These are phyloP conservation scores for Malus sieversii DNA, from an alignment of 306 rosid species.

Conservation along the genomic window DNA sequence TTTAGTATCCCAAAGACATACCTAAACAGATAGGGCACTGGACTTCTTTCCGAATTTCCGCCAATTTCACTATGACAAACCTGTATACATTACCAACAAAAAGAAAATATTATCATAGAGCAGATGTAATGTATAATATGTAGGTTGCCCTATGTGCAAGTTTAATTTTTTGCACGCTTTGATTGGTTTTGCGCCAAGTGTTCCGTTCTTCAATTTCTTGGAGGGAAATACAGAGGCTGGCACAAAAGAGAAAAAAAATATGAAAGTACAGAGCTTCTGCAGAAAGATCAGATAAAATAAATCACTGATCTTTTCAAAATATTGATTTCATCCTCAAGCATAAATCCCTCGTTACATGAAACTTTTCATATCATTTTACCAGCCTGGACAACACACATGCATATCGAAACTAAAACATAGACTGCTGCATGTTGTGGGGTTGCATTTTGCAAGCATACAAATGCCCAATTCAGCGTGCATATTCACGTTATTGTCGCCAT, in stretches of 20 bases:
- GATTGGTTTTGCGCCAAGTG: too few species aligned
- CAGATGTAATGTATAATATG: not conserved
- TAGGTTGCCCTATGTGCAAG: not conserved
- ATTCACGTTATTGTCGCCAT: not conserved
- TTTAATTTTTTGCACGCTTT: not conserved
- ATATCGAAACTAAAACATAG: not conserved
- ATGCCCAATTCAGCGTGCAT: conserved; percentile 3
- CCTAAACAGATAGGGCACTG: conserved; percentile 89
- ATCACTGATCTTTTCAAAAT: not conserved
- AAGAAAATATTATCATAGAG: conserved; percentile 11
- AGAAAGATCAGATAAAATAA: not conserved
- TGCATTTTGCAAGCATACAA: not conserved
- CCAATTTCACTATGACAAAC: conserved; percentile 38
- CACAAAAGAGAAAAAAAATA: not conserved
- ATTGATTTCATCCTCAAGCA: not conserved
- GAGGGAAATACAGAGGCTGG: not conserved
- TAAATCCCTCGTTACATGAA: not conserved
- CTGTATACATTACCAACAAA: conserved; percentile 39
- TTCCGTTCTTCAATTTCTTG: not conserved
- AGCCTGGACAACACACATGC: not conserved
- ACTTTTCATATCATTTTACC: not conserved
- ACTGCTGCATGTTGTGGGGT: not conserved
- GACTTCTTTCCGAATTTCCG: conserved; percentile 64
- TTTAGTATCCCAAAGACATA: conserved; percentile 14
- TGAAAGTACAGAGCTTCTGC: not conserved